These are phyloP conservation scores for Colletotrichum acutatum DNA, from an alignment of 2,329 filamentous ascomycete species.

Conservation along the genomic window DNA sequence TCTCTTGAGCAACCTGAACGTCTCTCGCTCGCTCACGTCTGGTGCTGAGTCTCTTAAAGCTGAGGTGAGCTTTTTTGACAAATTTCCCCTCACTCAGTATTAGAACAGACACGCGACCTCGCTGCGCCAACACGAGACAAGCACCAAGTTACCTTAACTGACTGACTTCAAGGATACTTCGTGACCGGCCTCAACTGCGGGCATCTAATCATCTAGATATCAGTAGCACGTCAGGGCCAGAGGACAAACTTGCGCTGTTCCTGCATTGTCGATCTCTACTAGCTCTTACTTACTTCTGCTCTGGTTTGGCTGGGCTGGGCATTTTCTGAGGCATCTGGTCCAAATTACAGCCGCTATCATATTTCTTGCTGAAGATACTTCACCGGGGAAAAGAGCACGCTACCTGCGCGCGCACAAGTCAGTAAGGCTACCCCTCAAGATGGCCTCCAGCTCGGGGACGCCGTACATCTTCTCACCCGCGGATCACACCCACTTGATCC, in stretches of 20 bases:
- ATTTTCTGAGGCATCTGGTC: background rate
- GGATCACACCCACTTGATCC: slow-evolving; percentile 62
- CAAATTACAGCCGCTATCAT: background rate
- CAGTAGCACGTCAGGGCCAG: background rate
- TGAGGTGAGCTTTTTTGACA: slow-evolving; percentile 26
- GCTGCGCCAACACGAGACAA: background rate
- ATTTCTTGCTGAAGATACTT: background rate
- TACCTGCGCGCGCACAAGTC: background rate
- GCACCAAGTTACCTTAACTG: background rate
- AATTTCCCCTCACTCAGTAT: slow-evolving; percentile 12
- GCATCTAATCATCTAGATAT: background rate
- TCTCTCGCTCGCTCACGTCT: background rate
- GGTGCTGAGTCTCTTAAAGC: background rate
- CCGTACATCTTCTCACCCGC: slow-evolving; percentile 53
- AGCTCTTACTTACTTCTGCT: slow-evolving; percentile 3
- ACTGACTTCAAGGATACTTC: background rate
- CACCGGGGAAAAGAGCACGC: background rate
- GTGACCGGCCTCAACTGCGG: background rate
- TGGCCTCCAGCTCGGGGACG: slow-evolving; percentile 31
- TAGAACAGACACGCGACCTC: background rate
- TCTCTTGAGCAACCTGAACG: background rate
- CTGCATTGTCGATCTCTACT: slow-evolving; percentile 16
- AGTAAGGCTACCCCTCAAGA: background rate
- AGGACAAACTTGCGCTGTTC: background rate
- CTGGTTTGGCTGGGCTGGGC: background rate